phyloP scores from a whole-genome alignment of 257 asterid species.

The Plectranthus barbatus region DNA sequence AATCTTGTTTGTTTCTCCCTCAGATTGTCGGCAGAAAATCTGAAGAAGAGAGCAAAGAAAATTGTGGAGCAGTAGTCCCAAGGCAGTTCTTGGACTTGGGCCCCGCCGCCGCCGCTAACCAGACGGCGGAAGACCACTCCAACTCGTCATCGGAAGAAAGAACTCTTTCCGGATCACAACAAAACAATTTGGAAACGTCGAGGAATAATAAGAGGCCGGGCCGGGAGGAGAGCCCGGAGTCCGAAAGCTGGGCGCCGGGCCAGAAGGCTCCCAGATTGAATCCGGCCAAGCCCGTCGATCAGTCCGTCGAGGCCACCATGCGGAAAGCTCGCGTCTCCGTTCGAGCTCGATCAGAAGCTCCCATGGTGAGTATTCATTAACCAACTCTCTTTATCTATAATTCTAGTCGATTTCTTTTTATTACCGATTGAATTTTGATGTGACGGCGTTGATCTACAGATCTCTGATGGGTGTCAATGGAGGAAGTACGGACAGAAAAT shows the following conservation, averaged over 20 bases:
- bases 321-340: constrained; percentile 94
- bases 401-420: neutral
- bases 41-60: constrained; percentile 24
- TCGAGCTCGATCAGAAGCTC: constrained; percentile 96
- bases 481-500: constrained; percentile 93
- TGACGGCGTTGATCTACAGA: constrained; percentile 24
- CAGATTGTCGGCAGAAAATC: constrained; percentile 25
- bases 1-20: neutral
- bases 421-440: neutral
- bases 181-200: constrained; percentile 14
- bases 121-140: constrained; percentile 33
- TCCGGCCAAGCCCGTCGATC: constrained; percentile 32
- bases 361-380: constrained; percentile 35
- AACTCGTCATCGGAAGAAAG: constrained; percentile 74
- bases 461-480: constrained; percentile 96
- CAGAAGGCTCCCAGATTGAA: constrained; percentile 41
- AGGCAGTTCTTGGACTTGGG: constrained; percentile 64
- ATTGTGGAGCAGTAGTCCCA: constrained; percentile 23
- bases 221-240: constrained; percentile 70
- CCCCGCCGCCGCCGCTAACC: constrained; percentile 14
- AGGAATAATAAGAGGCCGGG: constrained; percentile 35
- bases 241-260: constrained; percentile 55
- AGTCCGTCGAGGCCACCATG: constrained; percentile 69
- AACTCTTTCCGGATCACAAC: constrained; percentile 60
- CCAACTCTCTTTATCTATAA: neutral